These are phyloP conservation scores for Tephrocybe sp. DNA, from an alignment of 768 basidiomycete genomes.

Conservation along the genomic window DNA sequence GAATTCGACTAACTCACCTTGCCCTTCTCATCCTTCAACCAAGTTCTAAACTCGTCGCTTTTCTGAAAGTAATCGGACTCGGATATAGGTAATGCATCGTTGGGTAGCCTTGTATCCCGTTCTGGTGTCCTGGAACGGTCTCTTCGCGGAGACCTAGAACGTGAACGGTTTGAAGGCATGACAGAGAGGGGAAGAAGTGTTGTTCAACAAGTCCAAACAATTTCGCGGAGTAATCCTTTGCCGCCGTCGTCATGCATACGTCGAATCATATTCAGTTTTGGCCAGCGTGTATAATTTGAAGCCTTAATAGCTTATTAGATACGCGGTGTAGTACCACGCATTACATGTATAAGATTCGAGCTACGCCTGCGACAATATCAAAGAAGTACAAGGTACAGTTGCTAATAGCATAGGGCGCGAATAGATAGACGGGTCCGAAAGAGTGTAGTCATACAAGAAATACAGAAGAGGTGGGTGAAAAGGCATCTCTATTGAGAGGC, in stretches of 20 bases:
- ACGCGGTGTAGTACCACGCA: not conserved
- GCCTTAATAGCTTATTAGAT: not conserved
- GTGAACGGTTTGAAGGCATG: constrained; percentile 40
- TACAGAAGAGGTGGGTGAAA: not conserved
- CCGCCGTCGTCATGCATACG: too few species aligned
- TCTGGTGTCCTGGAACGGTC: constrained; percentile 31
- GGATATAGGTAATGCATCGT: constrained; percentile 60
- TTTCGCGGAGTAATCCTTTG: not conserved
- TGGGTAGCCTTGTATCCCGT: constrained; percentile 49
- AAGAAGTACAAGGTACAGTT: constrained; percentile 14
- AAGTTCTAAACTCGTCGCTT: constrained; percentile 81
- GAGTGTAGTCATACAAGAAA: constrained; percentile 9
- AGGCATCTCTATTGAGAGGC: constrained; percentile 4
- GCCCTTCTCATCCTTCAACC: constrained; percentile 72
- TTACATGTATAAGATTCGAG: constrained; percentile 12
- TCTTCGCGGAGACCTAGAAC: constrained; percentile 31
- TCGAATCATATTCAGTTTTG: too few species aligned
- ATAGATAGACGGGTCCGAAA: constrained; percentile 13
- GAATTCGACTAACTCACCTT: constrained; percentile 37
- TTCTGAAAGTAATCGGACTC: constrained; percentile 91
- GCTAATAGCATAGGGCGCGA: constrained; percentile 15
- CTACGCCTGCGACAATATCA: constrained; percentile 12
- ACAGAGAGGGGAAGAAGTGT: not conserved
- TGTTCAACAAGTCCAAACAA: not conserved
- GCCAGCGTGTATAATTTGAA: too few species aligned